Conservation (phyloP, 2,329 filamentous ascomycete species). For the Diaporthe aspalathi region DNA sequence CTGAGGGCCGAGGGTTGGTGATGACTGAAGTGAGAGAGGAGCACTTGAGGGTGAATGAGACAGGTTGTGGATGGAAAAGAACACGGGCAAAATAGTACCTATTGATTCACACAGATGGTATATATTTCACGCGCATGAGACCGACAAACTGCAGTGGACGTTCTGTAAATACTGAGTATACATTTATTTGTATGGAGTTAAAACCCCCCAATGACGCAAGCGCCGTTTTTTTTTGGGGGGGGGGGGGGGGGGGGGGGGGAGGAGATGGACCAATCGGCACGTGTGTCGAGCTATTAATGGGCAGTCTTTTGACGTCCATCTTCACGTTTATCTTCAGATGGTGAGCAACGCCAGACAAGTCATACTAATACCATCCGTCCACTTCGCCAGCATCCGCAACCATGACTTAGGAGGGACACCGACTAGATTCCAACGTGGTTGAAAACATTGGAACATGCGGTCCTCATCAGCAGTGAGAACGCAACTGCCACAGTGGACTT, state of each 20-base stretch:
- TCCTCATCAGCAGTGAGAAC: background rate
- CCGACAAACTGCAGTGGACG: too few relatives aligned
- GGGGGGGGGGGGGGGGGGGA: too few relatives aligned
- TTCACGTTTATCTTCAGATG: background rate
- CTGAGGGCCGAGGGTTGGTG: too few relatives aligned
- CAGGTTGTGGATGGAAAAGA: background rate
- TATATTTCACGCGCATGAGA: too few relatives aligned
- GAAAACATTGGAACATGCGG: constrained; percentile 10
- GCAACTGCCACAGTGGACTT: background rate
- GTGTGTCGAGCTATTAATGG: background rate
- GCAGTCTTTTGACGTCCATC: background rate
- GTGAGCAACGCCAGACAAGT: too few relatives aligned
- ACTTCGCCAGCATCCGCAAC: too few relatives aligned
- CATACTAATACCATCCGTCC: background rate
- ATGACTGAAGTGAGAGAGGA: too few relatives aligned
- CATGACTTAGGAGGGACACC: background rate
- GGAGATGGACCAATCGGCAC: constrained; percentile 19
- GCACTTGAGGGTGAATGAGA: background rate
- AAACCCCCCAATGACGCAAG: constrained; percentile 2
- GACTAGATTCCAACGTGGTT: background rate
- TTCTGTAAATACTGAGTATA: background rate
- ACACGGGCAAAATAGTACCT: background rate
- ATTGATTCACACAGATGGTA: too few relatives aligned
- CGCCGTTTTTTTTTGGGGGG: too few relatives aligned
- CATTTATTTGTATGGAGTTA: background rate